Percentiles rank a stretch among this genome's conserved stretches.
Conservation (phyloP, 2,329 filamentous ascomycete genomes). For the Camillea tinctor region DNA sequence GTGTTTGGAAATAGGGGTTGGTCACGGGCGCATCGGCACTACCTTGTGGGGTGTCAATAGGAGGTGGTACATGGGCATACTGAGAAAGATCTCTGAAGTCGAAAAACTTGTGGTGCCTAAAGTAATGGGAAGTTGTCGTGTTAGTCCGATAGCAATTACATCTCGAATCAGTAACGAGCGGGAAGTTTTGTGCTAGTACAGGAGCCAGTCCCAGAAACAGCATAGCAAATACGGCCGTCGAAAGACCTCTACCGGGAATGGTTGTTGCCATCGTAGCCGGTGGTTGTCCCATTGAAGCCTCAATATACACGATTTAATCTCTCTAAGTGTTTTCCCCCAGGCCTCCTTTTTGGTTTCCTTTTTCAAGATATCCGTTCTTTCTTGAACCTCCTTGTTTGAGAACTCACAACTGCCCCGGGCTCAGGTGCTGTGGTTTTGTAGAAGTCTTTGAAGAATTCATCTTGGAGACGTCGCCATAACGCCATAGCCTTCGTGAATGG, state of each 20-base stretch:
- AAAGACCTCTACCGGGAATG: neutral
- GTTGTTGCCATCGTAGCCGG: no score
- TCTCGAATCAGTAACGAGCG: slow-evolving; percentile 23
- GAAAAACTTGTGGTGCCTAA: slow-evolving; percentile 45
- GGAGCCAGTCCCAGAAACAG: slow-evolving; percentile 8
- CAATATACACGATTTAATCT: no score
- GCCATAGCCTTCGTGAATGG: neutral
- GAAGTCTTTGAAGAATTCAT: no score
- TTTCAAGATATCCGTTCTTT: neutral
- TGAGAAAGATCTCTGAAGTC: slow-evolving; percentile 46
- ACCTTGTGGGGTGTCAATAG: slow-evolving; percentile 26
- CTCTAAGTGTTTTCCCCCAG: neutral
- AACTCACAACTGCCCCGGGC: no score
- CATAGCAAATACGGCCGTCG: slow-evolving; percentile 12
- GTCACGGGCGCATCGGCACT: slow-evolving; percentile 28
- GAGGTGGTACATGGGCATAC: slow-evolving; percentile 34
- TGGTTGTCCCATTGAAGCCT: no score
- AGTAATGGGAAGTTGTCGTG: slow-evolving; percentile 43
- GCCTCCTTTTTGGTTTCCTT: slow-evolving; percentile 5
- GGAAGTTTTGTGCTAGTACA: slow-evolving; percentile 22
- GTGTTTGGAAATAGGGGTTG: slow-evolving; percentile 30
- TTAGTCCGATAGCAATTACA: slow-evolving; percentile 51
- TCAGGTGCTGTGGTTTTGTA: no score
- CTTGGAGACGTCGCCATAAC: no score
- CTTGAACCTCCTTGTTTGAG: no score